A percentile compares a stretch with the other conserved stretches of the same genome.
These are phyloP conservation scores for Claviceps monticola DNA, from an alignment of 2,329 filamentous ascomycete genomes.

Conservation along the genomic window DNA sequence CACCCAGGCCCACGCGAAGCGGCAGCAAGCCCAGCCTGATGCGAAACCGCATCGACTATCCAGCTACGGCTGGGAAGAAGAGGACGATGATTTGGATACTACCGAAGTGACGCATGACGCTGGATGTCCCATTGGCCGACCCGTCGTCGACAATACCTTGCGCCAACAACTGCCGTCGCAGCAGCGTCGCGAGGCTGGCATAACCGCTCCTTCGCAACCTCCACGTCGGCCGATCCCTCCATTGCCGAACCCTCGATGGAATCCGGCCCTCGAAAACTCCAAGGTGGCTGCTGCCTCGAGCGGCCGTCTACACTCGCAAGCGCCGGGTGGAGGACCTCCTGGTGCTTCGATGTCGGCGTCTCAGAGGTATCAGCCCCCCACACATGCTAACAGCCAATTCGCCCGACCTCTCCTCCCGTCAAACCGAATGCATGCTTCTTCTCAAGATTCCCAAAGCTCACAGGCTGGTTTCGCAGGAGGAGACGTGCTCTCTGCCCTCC, in stretches of 20 bases:
- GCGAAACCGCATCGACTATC: slow-evolving; percentile 14
- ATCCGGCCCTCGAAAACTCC: slow-evolving; percentile 17
- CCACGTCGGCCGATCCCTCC: slow-evolving; percentile 17
- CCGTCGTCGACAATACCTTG: slow-evolving; percentile 22
- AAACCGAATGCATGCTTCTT: slow-evolving; percentile 8
- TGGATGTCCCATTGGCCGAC: slow-evolving; percentile 24
- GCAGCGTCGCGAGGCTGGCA: slow-evolving; percentile 12
- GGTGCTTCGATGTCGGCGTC: slow-evolving; percentile 15
- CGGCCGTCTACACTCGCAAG: slow-evolving; percentile 7
- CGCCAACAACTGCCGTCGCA: slow-evolving; percentile 19
- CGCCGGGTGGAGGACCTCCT: slow-evolving; percentile 7
- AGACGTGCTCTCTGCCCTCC: slow-evolving; percentile 31
- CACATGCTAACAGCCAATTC: slow-evolving; percentile 22
- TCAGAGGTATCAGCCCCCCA: slow-evolving; percentile 16
- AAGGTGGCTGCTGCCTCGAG: slow-evolving; percentile 7
- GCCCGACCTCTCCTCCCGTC: slow-evolving; percentile 20
- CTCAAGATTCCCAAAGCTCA: slow-evolving; percentile 11
- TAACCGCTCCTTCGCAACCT: slow-evolving; percentile 9
- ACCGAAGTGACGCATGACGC: slow-evolving; percentile 39
- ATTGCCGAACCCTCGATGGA: slow-evolving; percentile 25
- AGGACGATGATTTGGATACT: slow-evolving; percentile 45
- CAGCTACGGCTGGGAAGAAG: slow-evolving; percentile 34
- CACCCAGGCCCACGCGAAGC: slow-evolving; percentile 31
- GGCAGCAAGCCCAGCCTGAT: slow-evolving; percentile 11
- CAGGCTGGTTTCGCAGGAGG: slow-evolving; percentile 13